Evolutionary conservation across 495 filamentous ascomycete genomes (phyloP), one percentile per base, ranked within the genome.

Genomic region (Ramalina peruviana): DNA sequence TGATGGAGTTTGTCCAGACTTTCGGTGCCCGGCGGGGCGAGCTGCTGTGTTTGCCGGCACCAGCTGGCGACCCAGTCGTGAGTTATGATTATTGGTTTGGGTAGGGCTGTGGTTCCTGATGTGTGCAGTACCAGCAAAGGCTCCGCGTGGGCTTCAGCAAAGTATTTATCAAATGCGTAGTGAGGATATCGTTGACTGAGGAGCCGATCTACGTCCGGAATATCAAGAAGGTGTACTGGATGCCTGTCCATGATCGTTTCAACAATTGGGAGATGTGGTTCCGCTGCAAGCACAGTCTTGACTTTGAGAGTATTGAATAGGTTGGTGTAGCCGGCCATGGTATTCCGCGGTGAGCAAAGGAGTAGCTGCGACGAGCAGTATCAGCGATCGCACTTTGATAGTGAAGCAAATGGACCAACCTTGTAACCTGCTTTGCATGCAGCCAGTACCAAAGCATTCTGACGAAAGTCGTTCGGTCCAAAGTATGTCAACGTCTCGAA

Each of bases 401-500:
- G 17, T 13, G 13, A 10, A 15, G 9, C 3, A n/a, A 1, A 36
- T 20, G 16, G 13, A 30, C 40, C 6, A 9, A 70, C 65, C 46
- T 64, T 69, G 54, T 75, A 72, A 10, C 72, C 72, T 13, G 61
- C 62, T 52, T 76, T 75, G 21, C 70, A 40, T 4, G 69, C 65
- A 0, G 64, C 72, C 6, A 73, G 44, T 0, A 70, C 46, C 1
- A 72, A 39, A 11, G 65, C 60, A 5, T 57, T 54, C 46, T 72
- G 67, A 20, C 70, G 54, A 1, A 73, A n/a, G 48, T 78, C 67
- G 44, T 69, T 64, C 15, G 67, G 58, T 19, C 70, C 73, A 23
- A 69, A 51, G 43, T 74, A 77, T 5, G 62, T 60, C 7, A 74
- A 19, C 6, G 59, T 58, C 42, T 65, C 58, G n/a, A 58, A 66